Conservation (phyloP, 139 green algal genomes). For the Helicosporidium sp. region DNA sequence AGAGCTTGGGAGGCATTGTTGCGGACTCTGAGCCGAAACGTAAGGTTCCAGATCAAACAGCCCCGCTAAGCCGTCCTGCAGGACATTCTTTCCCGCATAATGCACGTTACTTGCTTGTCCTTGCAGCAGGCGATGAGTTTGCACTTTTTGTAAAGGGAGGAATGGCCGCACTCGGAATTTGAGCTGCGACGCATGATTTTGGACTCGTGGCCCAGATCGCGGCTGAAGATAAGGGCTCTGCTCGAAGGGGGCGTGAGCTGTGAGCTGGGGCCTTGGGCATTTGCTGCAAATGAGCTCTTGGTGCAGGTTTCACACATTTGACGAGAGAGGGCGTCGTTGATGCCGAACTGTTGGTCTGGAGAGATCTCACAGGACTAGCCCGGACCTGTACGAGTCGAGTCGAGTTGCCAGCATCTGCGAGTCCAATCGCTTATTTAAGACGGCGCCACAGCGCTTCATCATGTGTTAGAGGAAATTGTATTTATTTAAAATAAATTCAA, state of each 20-base stretch:
- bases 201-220: not conserved
- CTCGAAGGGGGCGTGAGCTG: too few species aligned
- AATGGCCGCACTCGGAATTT: not conserved
- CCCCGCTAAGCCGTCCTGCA: not conserved
- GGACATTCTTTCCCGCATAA: too few species aligned
- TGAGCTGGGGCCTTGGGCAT: too few species aligned
- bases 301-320: too few species aligned
- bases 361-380: not conserved
- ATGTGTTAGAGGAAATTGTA: not conserved
- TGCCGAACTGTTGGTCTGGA: not conserved
- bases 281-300: too few species aligned
- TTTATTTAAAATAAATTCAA: not conserved
- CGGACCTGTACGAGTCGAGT: too few species aligned
- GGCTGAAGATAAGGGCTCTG: too few species aligned
- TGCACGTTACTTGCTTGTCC: too few species aligned
- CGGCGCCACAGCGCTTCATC: not conserved
- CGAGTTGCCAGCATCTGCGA: too few species aligned
- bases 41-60: not conserved
- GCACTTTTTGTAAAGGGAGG: slow-evolving; percentile 1
- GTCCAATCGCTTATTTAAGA: too few species aligned
- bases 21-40: not conserved
- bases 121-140: not conserved
- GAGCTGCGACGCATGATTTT: not conserved
- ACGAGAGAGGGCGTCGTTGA: too few species aligned
- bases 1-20: slow-evolving; percentile 8